Evolutionary conservation across 176 grass and related monocot species (phyloP), one percentile per base, ranked within the genome.

Genomic region (Rhipidocladum racemiflorum): DNA sequence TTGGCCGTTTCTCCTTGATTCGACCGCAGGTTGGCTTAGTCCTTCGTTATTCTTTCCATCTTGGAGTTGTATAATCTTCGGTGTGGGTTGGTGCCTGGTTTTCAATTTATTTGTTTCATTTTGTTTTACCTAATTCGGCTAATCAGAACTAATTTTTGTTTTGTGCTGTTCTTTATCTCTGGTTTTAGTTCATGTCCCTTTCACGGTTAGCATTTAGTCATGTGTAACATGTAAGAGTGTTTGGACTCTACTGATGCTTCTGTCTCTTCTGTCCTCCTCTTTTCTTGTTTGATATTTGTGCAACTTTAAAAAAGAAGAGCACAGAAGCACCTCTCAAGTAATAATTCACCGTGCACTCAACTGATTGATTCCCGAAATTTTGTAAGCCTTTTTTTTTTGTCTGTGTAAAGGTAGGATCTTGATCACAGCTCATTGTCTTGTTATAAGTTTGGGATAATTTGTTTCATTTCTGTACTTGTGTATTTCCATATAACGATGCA

Each of bases 191-290:
- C 7, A 70, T 69, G 72, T 43, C 85, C 55, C 24, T 82, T 18
- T 54, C 30, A 30, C 21, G 54, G 63, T 70, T 73, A 72, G n/a
- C 63, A 75, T 77, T 13, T 63, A 72, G 25, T 62, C 55, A 71
- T 34, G 48, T 88, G 65, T 38, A 79, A n/a, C 59, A 48, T 64
- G 6, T 79, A 46, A 46, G 43, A 25, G 43, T n/a, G 16, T 78
- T 64, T 78, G 44, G 61, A 80, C 77, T 42, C 6, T 57, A 81
- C 50, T 81, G 50, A n/a, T 81, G 51, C 16, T 77, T 78, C 20
- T 66, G 27, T 83, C 56, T 7, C 35, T 76, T 10, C n/a, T 54
- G 24, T 13, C 62, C 38, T 13, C 62, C 38, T 67, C 17, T 16
- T 66, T 28, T 57, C 20, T 81, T 42, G 21, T n/a, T n/a, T 69